A percentile compares a stretch with the other conserved stretches of the same genome.
phyloP scores from a whole-genome alignment of 1,139 yeast genomes.

The Nakaseomyces delphensis region DNA sequence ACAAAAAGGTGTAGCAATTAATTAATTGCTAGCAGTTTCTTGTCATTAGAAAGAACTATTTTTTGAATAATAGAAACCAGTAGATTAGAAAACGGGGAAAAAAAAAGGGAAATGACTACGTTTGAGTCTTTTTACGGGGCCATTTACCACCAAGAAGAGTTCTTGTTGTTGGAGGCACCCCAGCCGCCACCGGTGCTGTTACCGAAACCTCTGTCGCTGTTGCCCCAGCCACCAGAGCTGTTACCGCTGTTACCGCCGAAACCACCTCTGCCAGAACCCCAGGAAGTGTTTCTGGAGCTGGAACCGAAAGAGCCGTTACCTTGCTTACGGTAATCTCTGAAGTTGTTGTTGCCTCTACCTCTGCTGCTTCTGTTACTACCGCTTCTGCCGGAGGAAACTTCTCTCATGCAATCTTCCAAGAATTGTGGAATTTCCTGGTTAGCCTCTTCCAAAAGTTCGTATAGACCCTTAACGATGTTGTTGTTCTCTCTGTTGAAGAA shows the following conservation, averaged over 20 bases:
- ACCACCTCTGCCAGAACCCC: slow-evolving; percentile 31
- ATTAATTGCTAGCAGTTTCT: neutral
- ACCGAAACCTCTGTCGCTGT: slow-evolving; percentile 13
- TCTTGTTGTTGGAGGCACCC: slow-evolving; percentile 24
- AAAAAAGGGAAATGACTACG: slow-evolving; percentile 5
- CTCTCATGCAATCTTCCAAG: slow-evolving; percentile 73
- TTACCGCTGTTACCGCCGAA: slow-evolving; percentile 24
- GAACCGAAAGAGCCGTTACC: slow-evolving; percentile 31
- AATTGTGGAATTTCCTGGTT: slow-evolving; percentile 95
- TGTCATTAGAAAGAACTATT: slow-evolving; percentile 6
- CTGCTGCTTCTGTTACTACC: slow-evolving; percentile 52
- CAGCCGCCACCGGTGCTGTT: slow-evolving; percentile 18
- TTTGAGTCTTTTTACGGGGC: neutral
- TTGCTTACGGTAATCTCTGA: slow-evolving; percentile 54
- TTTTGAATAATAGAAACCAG: slow-evolving; percentile 6
- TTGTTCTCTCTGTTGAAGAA: slow-evolving; percentile 94
- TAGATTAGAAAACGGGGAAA: slow-evolving; percentile 2
- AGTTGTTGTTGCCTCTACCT: slow-evolving; percentile 31
- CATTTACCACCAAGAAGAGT: slow-evolving; percentile 25
- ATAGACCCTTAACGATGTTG: slow-evolving; percentile 78
- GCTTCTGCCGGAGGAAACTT: slow-evolving; percentile 55
- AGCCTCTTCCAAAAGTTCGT: slow-evolving; percentile 86
- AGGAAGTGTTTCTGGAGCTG: slow-evolving; percentile 30
- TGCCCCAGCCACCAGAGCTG: slow-evolving; percentile 23
- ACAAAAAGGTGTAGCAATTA: too few species aligned